Percentiles rank a stretch among this genome's conserved stretches.
phyloP scores from a whole-genome alignment of 78 protist species.

The Dictyostelium capitatum region DNA sequence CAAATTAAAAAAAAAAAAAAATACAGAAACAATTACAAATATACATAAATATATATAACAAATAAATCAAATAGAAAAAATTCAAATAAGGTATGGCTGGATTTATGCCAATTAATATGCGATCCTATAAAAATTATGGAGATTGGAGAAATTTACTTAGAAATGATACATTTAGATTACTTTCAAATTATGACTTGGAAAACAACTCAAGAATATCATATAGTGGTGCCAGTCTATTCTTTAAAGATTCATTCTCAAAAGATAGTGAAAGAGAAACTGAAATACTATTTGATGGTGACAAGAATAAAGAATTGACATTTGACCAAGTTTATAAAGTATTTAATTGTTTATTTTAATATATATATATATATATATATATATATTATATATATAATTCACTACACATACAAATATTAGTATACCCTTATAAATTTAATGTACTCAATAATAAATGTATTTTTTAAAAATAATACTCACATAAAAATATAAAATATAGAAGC shows the following conservation, averaged over 20 bases:
- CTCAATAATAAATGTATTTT: too few relatives aligned
- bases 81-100: neutral
- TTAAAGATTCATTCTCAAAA: neutral
- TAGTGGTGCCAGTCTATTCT: neutral
- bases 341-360: neutral
- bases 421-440: too few relatives aligned
- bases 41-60: neutral
- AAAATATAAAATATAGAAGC: too few relatives aligned
- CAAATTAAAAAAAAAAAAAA: too few relatives aligned
- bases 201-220: neutral
- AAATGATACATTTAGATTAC: slow-evolving; percentile 2
- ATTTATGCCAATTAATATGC: neutral
- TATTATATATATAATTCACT: too few relatives aligned
- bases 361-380: too few relatives aligned
- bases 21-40: too few relatives aligned
- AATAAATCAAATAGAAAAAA: neutral
- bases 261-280: neutral
- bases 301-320: neutral
- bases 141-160: neutral
- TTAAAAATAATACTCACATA: too few relatives aligned
- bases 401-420: too few relatives aligned
- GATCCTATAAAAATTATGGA: neutral
- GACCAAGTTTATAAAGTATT: neutral
- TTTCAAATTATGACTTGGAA: neutral
- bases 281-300: neutral